Conservation (phyloP, 2,329 filamentous ascomycete genomes). For the Aureobasidium sp. region DNA sequence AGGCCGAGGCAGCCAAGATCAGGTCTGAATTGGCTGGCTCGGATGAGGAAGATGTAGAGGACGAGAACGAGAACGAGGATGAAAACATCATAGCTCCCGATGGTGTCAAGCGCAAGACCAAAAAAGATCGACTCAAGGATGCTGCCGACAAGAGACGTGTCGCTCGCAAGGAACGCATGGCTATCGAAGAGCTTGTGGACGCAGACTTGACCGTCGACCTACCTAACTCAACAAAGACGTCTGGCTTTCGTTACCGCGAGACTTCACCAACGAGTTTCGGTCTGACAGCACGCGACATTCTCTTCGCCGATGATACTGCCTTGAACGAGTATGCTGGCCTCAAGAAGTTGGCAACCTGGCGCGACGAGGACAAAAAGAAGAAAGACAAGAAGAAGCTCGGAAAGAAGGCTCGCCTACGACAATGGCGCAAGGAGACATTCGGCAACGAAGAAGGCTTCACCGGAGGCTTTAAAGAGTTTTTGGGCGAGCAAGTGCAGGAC, state of each 20-base stretch:
- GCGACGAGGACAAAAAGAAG: conserved; percentile 81
- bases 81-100: conserved; percentile 33
- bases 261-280: conserved; percentile 87
- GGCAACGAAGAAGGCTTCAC: conserved; percentile 50
- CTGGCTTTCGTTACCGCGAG: conserved; percentile 82
- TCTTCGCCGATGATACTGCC: conserved; percentile 77
- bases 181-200: conserved; percentile 82
- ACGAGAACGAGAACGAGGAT: conserved; percentile 36
- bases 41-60: conserved; percentile 37
- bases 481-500: conserved; percentile 23
- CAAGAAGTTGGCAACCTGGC: conserved; percentile 89
- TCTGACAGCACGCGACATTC: conserved; percentile 80
- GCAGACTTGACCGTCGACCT: conserved; percentile 68
- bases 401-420: conserved; percentile 83
- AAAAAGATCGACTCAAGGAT: conserved; percentile 39
- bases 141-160: conserved; percentile 57
- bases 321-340: conserved; percentile 88
- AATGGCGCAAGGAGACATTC: conserved; percentile 73
- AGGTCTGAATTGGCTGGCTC: conserved; percentile 41
- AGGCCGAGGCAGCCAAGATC: conserved; percentile 37
- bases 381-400: conserved; percentile 81
- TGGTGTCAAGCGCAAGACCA: conserved; percentile 31
- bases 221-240: conserved; percentile 42
- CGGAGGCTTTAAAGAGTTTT: conserved; percentile 35
- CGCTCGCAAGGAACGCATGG: conserved; percentile 71